These are phyloP conservation scores for Nothopassalora personata DNA, from an alignment of 2,329 filamentous ascomycete species.

Conservation along the genomic window DNA sequence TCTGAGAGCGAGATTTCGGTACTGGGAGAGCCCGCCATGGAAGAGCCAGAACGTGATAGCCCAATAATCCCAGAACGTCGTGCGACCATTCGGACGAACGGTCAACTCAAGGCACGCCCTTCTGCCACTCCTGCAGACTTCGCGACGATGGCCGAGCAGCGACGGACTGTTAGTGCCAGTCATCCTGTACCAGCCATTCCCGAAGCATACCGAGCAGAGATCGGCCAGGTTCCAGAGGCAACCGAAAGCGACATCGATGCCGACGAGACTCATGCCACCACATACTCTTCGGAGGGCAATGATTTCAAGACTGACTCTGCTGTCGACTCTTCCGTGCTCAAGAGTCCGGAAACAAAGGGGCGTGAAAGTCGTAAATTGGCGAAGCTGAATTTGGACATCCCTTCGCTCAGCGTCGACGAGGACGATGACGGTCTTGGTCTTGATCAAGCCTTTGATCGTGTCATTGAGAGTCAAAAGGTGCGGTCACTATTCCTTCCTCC, in stretches of 20 bases:
- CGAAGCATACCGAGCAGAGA: slow-evolving; percentile 23
- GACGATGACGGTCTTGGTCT: slow-evolving; percentile 77
- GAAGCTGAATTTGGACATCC: slow-evolving; percentile 60
- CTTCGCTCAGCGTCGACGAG: slow-evolving; percentile 64
- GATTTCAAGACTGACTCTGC: slow-evolving; percentile 27
- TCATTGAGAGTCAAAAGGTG: slow-evolving; percentile 97
- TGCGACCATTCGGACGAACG: slow-evolving; percentile 82
- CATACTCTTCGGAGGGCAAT: slow-evolving; percentile 24
- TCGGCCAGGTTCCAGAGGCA: slow-evolving; percentile 6
- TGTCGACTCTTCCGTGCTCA: slow-evolving; percentile 11
- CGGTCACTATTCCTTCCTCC: slow-evolving; percentile 36
- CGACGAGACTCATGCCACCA: slow-evolving; percentile 17
- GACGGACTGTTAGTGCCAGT: slow-evolving; percentile 78
- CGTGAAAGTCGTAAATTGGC: slow-evolving; percentile 20
- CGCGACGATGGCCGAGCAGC: slow-evolving; percentile 75
- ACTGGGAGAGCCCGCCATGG: slow-evolving; percentile 14
- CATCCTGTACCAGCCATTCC: slow-evolving; percentile 31
- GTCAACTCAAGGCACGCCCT: slow-evolving; percentile 79
- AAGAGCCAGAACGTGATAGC: slow-evolving; percentile 13
- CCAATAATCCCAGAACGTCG: slow-evolving; percentile 65
- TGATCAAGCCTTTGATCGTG: slow-evolving; percentile 86
- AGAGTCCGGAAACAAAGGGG: slow-evolving; percentile 14
- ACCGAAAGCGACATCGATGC: slow-evolving; percentile 11
- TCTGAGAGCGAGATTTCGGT: slow-evolving; percentile 42
- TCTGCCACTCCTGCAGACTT: slow-evolving; percentile 84